Conservation (phyloP, 331 rosid species). For the Dryas integrifolia region DNA sequence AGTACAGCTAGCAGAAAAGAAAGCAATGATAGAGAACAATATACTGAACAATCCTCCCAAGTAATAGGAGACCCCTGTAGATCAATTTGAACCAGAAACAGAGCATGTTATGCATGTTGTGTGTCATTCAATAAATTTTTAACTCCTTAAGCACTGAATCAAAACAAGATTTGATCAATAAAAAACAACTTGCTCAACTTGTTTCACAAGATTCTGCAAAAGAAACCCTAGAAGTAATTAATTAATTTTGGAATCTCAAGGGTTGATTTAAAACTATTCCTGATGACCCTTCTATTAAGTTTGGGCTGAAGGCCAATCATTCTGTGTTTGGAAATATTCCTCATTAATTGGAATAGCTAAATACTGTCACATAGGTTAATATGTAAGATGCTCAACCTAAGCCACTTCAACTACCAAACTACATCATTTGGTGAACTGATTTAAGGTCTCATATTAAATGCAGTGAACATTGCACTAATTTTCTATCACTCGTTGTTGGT, state of each 20-base stretch:
- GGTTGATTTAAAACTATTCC: not conserved
- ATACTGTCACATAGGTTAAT: no score
- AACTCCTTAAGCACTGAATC: not conserved
- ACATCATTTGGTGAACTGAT: not conserved
- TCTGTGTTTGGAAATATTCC: not conserved
- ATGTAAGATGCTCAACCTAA: not conserved
- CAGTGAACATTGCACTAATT: not conserved
- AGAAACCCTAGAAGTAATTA: not conserved
- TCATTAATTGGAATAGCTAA: not conserved
- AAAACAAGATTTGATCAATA: not conserved
- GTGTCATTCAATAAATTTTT: not conserved
- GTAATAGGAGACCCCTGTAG: not conserved
- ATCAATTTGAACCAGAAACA: conserved; percentile 14
- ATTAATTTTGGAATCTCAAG: conserved; percentile 1
- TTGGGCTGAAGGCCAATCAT: not conserved
- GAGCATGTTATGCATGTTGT: conserved; percentile 10
- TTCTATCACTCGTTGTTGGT: not conserved
- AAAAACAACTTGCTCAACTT: not conserved
- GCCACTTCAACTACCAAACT: not conserved
- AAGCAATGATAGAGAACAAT: not conserved
- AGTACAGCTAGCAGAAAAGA: conserved; percentile 6
- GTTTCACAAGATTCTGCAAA: not conserved
- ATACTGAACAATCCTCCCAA: conserved; percentile 2
- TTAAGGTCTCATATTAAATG: not conserved
- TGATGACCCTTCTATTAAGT: not conserved